Conservation (phyloP, 345 rosid species). For the Eutrema heterophyllum region DNA sequence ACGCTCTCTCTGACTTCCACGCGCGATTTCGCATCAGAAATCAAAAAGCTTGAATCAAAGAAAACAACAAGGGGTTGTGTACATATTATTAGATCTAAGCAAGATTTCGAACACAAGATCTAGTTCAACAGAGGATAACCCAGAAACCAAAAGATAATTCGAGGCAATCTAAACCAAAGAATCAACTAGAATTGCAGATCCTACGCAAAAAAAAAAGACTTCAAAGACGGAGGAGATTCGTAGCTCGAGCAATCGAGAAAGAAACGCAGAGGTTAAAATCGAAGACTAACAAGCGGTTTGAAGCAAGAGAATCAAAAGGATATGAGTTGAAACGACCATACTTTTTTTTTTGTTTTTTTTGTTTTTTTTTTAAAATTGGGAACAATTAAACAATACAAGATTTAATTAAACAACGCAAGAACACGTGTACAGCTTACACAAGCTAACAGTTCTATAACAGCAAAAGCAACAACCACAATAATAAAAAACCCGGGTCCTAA, state of each 20-base stretch:
- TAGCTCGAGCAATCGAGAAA: not conserved
- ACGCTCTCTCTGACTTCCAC: conserved; percentile 77
- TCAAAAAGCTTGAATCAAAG: conserved; percentile 17
- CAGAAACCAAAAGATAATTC: too few species aligned
- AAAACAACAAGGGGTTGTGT: not conserved
- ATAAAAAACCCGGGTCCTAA: too few species aligned
- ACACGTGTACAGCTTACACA: too few species aligned
- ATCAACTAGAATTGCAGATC: not conserved
- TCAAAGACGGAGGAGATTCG: not conserved
- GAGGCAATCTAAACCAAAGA: too few species aligned
- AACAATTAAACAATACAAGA: too few species aligned
- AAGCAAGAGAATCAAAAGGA: conserved; percentile 14
- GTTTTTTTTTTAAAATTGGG: too few species aligned
- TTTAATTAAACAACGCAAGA: too few species aligned
- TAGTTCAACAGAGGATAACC: not conserved
- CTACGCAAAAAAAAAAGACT: not conserved
- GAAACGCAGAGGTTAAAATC: not conserved
- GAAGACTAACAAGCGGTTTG: not conserved
- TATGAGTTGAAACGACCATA: conserved; percentile 32
- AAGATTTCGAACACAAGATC: not conserved
- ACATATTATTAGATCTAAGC: not conserved
- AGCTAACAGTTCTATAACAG: too few species aligned
- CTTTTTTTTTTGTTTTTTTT: too few species aligned
- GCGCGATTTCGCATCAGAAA: conserved; percentile 24
- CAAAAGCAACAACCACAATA: too few species aligned